Base-by-base conservation (phyloP, 2,329 filamentous ascomycete genomes). In the Penicillium sp. region DNA sequence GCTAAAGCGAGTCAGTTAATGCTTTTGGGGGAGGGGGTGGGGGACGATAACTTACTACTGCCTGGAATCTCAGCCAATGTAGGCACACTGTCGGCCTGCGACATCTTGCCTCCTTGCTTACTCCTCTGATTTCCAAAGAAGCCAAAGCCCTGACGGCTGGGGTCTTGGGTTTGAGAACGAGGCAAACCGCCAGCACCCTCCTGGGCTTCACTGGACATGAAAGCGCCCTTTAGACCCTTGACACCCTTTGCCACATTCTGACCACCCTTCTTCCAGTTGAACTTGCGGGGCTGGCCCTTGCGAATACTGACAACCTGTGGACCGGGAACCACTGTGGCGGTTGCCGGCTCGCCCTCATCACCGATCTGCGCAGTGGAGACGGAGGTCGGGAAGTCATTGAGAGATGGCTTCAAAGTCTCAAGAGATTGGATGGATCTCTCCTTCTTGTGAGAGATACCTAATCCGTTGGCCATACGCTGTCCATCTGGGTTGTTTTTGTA, bases 231-330 rank as follows among this genome's bases (percentile, higher is more conserved):
- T 71, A 97, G 86, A 46, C 92, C 91, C 77, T 97, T 97, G 45
- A 97, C 89, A 67, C 92, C 93, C 73, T 97, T 96, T 23, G 92
- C 92, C 63, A 97, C 87, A 49, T 90, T 92, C 74, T 96, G 93
- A 32, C 90, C 90, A 32, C 91, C 91, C 78, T 95, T 96, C 81
- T 97, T 96, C 92, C 94, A 97, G 76, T 96, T 96, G 76, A 97
- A 97, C 72, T 97, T 97, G 78, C 91, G 96, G 47, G 88, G 86
- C 68, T 96, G 91, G 24, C 89, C 91, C 76, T 97, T 97, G 64
- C 91, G 86, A 56, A 97, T 95, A 64, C 94, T 95, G 54, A 97
- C 89, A 27, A 97, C 89, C 54, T 96, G 94, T n/a, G 94, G 92
- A 2, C 90, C 89, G 23, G 85, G 80, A 56, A 85, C 71, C 42